These are phyloP conservation scores for Camelina laxa DNA, from an alignment of 345 rosid genomes.

Conservation along the genomic window DNA sequence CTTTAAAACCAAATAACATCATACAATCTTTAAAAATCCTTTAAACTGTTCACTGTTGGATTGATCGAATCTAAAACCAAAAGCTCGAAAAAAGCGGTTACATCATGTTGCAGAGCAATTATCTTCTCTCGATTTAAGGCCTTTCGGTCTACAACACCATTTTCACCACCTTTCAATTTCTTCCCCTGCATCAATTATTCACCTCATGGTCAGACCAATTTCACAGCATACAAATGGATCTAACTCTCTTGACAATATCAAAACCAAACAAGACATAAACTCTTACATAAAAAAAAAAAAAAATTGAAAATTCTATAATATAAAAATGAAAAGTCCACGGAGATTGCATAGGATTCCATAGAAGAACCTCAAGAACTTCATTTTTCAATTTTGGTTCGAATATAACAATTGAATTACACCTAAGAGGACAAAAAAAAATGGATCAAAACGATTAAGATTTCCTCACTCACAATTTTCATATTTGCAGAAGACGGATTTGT, in stretches of 20 bases:
- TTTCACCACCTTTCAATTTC: constrained; percentile 49
- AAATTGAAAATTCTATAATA: background rate
- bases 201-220: constrained; percentile 38
- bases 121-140: constrained; percentile 57
- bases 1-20: constrained; percentile 46
- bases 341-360: background rate
- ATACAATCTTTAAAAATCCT: too few relatives aligned
- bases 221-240: constrained; percentile 19
- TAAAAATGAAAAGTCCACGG: background rate
- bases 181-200: constrained; percentile 51
- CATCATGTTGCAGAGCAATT: constrained; percentile 77
- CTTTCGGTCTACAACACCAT: constrained; percentile 46
- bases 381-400: too few relatives aligned
- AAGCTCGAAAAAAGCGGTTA: constrained; percentile 33
- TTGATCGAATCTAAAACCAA: background rate
- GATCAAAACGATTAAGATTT: constrained; percentile 11
- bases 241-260: background rate
- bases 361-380: background rate
- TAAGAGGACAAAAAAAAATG: background rate
- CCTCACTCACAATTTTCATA: constrained; percentile 22
- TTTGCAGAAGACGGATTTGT: background rate
- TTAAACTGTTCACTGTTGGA: background rate
- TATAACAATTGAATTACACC: background rate
- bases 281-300: too few relatives aligned
- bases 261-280: background rate